phyloP scores from a whole-genome alignment of 2,329 filamentous ascomycete genomes.

The Bipolaris gigantea region DNA sequence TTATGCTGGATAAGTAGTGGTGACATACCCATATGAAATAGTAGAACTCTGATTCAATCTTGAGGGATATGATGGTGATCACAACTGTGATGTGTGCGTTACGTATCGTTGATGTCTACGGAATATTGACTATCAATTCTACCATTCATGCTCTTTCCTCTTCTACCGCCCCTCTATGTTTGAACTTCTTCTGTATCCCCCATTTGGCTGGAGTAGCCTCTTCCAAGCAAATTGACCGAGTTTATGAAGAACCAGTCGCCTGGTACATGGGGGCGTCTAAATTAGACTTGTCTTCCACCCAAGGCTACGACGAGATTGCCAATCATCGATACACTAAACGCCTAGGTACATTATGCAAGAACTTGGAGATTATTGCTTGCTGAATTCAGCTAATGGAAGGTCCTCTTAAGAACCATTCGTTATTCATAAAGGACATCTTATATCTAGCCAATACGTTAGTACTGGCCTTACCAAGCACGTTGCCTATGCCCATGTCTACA shows the following conservation, averaged over 20 bases:
- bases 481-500: neutral
- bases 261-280: neutral
- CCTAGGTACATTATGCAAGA: neutral
- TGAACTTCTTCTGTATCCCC: neutral
- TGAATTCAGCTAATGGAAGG: neutral
- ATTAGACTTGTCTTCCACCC: no score
- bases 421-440: neutral
- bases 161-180: neutral
- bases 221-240: no score
- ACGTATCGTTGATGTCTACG: neutral
- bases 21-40: slow-evolving; percentile 6
- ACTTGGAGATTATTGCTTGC: neutral
- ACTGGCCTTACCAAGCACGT: neutral
- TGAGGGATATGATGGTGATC: neutral
- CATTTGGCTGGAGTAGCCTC: neutral
- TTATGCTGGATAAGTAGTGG: neutral
- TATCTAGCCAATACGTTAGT: slow-evolving; percentile 2
- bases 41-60: no score
- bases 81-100: no score
- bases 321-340: neutral
- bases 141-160: neutral
- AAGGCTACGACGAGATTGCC: neutral
- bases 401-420: neutral
- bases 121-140: neutral
- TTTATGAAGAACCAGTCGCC: neutral